Conservation (phyloP, 164 flowering plant genomes). For the Dillenia suffruticosa region DNA sequence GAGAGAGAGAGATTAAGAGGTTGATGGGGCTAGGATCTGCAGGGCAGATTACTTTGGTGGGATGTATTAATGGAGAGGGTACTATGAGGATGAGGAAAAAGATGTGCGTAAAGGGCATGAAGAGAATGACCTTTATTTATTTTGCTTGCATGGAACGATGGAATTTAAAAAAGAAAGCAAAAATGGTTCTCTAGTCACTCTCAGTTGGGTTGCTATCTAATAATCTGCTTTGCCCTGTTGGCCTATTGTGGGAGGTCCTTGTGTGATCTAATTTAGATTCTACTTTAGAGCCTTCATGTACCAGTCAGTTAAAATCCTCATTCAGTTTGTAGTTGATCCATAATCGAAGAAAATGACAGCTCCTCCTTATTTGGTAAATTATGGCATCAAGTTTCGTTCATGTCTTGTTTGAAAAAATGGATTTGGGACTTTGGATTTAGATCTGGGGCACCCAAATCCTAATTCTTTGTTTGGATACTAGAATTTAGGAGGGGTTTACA, state of each 20-base stretch:
- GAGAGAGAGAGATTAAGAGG: conserved; percentile 6
- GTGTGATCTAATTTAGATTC: conserved; percentile 26
- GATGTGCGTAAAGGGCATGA: conserved; percentile 11
- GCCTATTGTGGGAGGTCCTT: conserved; percentile 7
- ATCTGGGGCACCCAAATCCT: too few species aligned
- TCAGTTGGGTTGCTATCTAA: conserved; percentile 25
- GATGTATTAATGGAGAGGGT: neutral
- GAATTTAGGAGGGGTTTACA: too few species aligned
- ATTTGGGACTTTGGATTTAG: too few species aligned
- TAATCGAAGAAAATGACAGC: too few species aligned
- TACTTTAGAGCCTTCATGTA: conserved; percentile 6
- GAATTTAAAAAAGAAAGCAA: neutral
- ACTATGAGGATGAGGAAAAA: neutral
- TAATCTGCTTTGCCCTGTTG: conserved; percentile 11
- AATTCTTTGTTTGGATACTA: too few species aligned
- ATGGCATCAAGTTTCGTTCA: too few species aligned
- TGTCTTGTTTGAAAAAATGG: too few species aligned
- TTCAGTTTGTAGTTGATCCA: too few species aligned
- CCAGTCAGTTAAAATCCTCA: neutral
- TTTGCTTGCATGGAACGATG: conserved; percentile 1
- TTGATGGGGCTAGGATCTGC: conserved; percentile 8
- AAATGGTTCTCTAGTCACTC: conserved; percentile 19
- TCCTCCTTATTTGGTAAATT: too few species aligned
- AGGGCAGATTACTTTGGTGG: conserved; percentile 15
- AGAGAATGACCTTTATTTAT: conserved; percentile 9